These are phyloP conservation scores for Coffea humblotiana DNA, from an alignment of 305 asterid genomes.

Conservation along the genomic window DNA sequence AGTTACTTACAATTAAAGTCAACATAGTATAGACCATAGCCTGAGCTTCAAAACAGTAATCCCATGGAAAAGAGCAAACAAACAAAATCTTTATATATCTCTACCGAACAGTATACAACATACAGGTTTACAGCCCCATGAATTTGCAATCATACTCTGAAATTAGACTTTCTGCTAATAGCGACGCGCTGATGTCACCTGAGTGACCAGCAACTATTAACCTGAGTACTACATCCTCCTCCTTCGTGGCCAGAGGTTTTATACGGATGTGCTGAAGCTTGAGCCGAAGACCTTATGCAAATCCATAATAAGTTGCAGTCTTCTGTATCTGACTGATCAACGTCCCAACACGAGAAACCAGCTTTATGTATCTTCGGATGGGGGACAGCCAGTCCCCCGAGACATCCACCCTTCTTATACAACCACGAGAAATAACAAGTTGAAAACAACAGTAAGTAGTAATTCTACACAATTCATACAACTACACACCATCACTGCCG, in stretches of 20 bases:
- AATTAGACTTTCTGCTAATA: conserved; percentile 22
- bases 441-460: conserved; percentile 21
- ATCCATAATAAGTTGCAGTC: conserved; percentile 25
- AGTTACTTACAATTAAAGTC: neutral
- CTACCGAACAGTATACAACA: conserved; percentile 22
- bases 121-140: conserved; percentile 32
- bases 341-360: conserved; percentile 4
- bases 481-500: conserved; percentile 45
- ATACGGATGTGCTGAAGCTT: conserved; percentile 10
- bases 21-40: neutral
- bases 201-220: conserved; percentile 6
- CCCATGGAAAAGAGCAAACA: neutral
- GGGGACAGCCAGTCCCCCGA: conserved; percentile 22
- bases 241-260: conserved; percentile 13
- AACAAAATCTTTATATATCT: conserved; percentile 24
- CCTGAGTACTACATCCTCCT: conserved; percentile 9
- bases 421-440: conserved; percentile 24
- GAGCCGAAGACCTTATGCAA: conserved; percentile 20
- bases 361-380: conserved; percentile 16
- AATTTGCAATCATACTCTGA: conserved; percentile 28
- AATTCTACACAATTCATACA: conserved; percentile 42
- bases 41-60: neutral
- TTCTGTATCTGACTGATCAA: conserved; percentile 1
- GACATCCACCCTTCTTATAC: conserved; percentile 22
- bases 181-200: conserved; percentile 17